Evolutionary conservation across 2,329 filamentous ascomycete species (phyloP), one percentile per base, ranked within the genome.

Genomic region (Aspergillus sp.): DNA sequence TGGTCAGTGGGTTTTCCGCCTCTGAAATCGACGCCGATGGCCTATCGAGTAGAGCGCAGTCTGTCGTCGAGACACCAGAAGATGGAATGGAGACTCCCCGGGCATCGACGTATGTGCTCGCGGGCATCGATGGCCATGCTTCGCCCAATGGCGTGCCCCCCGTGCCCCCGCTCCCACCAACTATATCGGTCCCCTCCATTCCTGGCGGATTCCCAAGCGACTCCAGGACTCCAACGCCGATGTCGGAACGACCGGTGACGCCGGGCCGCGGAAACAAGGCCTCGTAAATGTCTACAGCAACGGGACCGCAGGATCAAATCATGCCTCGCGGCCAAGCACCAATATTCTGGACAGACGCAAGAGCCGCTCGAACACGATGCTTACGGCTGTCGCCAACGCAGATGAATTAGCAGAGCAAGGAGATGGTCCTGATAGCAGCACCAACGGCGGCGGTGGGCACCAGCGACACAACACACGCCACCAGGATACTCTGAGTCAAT

Each of bases 141-240:
- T 33, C 41, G 12, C 49, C 46, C 42, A 56, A 65, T n/a, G 62
- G 59, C 33, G 67, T 73, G n/a, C 70, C 70, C 2, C 71, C 71
- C 8, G 71, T 73, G 4, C 71, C 71, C 8, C 71, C 71, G 19
- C 64, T 73, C n/a, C 70, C 70, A 9, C 55, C 61, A 1, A 62
- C 61, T 4, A 57, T 73, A 32, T 58, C 66, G 32, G 62, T 72
- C 12, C 36, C 36, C 4, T 36, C 34, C 34, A 36, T 36, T 7
- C 69, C 69, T 2, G 68, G 67, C 28, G 65, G 66, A n/a, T 70
- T 67, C 49, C 65, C 69, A 2, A 61, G 62, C 10, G 68, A 70
- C 49, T 63, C 63, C 57, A 62, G 8, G 49, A 60, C 40, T 44
- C 19, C 65, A 5, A 50, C 61, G 41, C 43, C 57, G 10, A 54